Percentiles rank a stretch among this genome's conserved stretches.
phyloP scores from a whole-genome alignment of 2,329 filamentous ascomycete genomes.

The Calonectria fujianensis region DNA sequence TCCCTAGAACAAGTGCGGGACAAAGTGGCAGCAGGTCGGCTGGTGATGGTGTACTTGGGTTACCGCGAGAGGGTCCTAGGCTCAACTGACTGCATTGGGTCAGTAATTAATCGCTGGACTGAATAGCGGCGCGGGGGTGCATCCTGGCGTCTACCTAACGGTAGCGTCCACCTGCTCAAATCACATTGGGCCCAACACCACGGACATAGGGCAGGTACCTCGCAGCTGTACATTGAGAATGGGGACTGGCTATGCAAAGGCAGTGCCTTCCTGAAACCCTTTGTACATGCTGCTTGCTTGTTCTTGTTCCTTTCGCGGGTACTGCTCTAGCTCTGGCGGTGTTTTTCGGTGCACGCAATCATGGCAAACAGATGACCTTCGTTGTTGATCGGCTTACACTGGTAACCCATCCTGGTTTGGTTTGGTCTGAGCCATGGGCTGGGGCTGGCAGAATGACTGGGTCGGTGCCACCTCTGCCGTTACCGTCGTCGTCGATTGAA shows the following conservation, averaged over 20 bases:
- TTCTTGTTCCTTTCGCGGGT: background rate
- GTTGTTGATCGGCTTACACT: constrained; percentile 23
- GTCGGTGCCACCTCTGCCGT: constrained; percentile 35
- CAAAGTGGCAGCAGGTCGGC: constrained; percentile 24
- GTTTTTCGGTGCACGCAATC: background rate
- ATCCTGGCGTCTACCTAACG: constrained; percentile 26
- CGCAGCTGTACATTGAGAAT: constrained; percentile 13
- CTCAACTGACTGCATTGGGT: constrained; percentile 26
- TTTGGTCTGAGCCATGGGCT: constrained; percentile 26
- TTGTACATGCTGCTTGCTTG: constrained; percentile 5
- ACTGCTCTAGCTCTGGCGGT: background rate
- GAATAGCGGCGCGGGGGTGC: constrained; percentile 32
- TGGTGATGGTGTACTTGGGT: constrained; percentile 24
- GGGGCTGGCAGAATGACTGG: constrained; percentile 28
- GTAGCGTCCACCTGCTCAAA: constrained; percentile 23
- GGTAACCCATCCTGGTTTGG: constrained; percentile 7
- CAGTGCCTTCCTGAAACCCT: constrained; percentile 30
- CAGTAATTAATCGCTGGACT: constrained; percentile 27
- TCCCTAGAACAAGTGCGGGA: constrained; percentile 18
- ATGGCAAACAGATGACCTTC: constrained; percentile 15
- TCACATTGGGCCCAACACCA: constrained; percentile 27
- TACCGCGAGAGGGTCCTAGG: constrained; percentile 27
- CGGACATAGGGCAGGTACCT: constrained; percentile 26
- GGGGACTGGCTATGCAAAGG: constrained; percentile 1
- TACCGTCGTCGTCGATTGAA: constrained; percentile 17